Base-by-base conservation (phyloP, 306 rosid genomes). In the Vicia villosa region DNA sequence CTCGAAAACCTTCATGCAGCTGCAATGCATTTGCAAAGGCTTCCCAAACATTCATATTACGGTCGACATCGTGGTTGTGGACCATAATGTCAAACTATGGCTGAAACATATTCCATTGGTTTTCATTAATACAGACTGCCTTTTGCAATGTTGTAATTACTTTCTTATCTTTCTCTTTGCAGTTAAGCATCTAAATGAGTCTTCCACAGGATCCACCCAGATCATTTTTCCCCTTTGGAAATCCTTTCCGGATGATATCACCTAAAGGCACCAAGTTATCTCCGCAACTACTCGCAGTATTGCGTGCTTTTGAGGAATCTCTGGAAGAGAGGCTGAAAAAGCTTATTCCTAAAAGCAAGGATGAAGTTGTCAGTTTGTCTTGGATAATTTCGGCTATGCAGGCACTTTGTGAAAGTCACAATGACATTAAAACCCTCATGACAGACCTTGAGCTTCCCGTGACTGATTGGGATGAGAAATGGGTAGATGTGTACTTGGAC, bases 211-310 rank as follows among this genome's bases (percentile, higher is more conserved):
- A 77, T 10, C 93, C 89, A 32, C 92, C 81, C 51, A 62, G 96
- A 19, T 79, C 89, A 3, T 86, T 93, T 83, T 93, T 93, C 72
- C 85, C 85, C 36, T 93, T 90, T 72, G 97, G 97, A 73, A 93
- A 90, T 76, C 97, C 97, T 59, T 90, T 93, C 63, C 82, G 90
- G 28, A 78, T 68, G 83, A 85, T 70, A 54, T 51, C 97, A 2
- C 76, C 91, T 2, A 90, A 82, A 85, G 82, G 83, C 36, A 76
- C 88, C 4, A 81, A 66, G 19, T 38, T 86, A 80, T 60, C 96
- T 38, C 80, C 90, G 10, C 79, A 68, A 63, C 87, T 90, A 58
- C 64, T 78, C 76, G 69, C 54, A 32, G 47, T 86, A 65, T 70
- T 84, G 54, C 75, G 69, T 51, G 70, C 72, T 49, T 93, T 90